A percentile compares a stretch with the other conserved stretches of the same genome.
These are phyloP conservation scores for Acanthamoeba rhysodes DNA, from an alignment of 208 protist genomes.

Conservation along the genomic window DNA sequence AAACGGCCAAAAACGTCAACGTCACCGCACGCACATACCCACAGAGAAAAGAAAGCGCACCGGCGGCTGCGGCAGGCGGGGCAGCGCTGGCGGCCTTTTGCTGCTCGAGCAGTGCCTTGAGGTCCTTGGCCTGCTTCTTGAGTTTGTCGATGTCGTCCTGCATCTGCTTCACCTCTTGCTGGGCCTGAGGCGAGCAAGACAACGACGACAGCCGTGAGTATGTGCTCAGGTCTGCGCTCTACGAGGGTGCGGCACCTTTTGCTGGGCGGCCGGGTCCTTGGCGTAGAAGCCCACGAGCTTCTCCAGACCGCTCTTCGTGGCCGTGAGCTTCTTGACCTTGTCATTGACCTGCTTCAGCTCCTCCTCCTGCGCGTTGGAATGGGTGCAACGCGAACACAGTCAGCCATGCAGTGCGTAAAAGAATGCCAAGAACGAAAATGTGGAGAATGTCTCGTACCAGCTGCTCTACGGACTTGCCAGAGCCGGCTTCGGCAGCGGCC, in stretches of 20 bases:
- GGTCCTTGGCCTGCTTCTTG: background rate
- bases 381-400: background rate
- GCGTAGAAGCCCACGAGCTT: constrained; percentile 18
- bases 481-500: too few species aligned
- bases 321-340: background rate
- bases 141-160: constrained; percentile 17
- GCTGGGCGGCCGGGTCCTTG: background rate
- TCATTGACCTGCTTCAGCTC: background rate
- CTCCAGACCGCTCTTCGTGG: background rate
- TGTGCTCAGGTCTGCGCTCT: background rate
- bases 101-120: background rate
- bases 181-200: background rate
- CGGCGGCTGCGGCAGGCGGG: background rate
- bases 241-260: background rate
- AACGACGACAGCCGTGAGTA: background rate
- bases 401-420: background rate
- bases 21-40: background rate
- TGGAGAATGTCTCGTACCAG: background rate
- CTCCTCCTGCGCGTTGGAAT: background rate
- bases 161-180: constrained; percentile 22
- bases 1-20: background rate
- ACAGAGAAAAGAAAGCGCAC: background rate
- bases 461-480: background rate
- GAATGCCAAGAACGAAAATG: background rate
- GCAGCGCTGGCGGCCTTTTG: background rate